Conservation (phyloP, 768 basidiomycete species). For the Leccinellum rugosiceps region DNA sequence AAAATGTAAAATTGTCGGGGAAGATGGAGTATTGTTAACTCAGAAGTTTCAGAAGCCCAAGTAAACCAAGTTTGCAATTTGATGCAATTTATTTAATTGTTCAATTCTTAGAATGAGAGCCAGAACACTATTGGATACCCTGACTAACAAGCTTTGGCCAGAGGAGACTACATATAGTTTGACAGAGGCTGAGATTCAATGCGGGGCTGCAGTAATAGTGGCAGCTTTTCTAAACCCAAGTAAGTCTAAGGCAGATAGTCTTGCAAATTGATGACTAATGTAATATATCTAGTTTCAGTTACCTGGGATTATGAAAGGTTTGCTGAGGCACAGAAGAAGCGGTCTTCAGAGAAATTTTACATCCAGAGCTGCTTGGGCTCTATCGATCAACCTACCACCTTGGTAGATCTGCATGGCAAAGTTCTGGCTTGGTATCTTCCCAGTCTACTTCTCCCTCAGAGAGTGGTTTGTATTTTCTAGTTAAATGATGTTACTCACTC, state of each 20-base stretch:
- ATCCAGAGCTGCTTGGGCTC: neutral
- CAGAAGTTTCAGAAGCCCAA: too few species aligned
- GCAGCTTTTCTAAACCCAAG: neutral
- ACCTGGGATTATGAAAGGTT: neutral
- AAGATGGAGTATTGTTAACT: too few species aligned
- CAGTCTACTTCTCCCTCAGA: neutral
- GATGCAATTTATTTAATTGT: too few species aligned
- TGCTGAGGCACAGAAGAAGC: neutral
- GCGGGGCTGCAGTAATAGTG: neutral
- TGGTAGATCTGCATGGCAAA: neutral
- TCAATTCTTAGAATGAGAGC: too few species aligned
- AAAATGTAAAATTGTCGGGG: too few species aligned
- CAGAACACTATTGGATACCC: too few species aligned
- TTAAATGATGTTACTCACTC: neutral
- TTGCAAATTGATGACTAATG: neutral
- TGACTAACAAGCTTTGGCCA: too few species aligned
- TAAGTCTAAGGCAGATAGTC: neutral
- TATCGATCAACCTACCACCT: neutral
- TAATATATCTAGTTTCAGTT: neutral
- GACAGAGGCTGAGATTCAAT: neutral
- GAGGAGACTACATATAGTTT: neutral
- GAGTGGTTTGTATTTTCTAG: neutral
- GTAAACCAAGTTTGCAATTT: too few species aligned
- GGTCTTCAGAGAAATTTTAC: neutral
- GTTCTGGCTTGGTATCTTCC: neutral